Evolutionary conservation across 2,329 filamentous ascomycete genomes (phyloP).

Genomic region (Xylariaceae sp.): DNA sequence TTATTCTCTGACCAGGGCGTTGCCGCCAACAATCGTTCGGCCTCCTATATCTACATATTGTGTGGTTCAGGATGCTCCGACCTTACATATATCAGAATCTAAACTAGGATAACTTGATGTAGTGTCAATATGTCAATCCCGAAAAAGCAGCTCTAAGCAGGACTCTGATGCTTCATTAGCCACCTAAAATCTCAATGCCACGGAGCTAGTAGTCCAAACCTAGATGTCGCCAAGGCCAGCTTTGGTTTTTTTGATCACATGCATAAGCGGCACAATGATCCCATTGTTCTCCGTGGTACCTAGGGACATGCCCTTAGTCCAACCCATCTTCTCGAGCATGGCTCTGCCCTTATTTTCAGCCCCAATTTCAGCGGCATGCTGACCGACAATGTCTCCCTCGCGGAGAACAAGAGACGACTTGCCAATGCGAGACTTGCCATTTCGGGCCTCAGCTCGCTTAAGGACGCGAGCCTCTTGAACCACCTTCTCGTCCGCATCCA

Average conservation of each 20-base stretch:
- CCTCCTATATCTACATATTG: too few relatives aligned
- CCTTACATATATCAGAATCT: too few relatives aligned
- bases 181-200: background rate
- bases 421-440: conserved; percentile 40
- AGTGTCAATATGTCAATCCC: too few relatives aligned
- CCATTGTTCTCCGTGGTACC: conserved; percentile 85
- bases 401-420: conserved; percentile 61
- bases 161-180: background rate
- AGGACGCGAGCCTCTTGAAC: conserved; percentile 36
- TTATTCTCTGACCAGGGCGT: too few relatives aligned
- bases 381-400: conserved; percentile 89
- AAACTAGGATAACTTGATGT: too few relatives aligned
- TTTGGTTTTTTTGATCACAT: conserved; percentile 85
- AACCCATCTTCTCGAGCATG: conserved; percentile 97
- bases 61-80: too few relatives aligned
- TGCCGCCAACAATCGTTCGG: too few relatives aligned
- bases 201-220: too few relatives aligned
- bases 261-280: conserved; percentile 82
- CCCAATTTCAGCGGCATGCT: conserved; percentile 81
- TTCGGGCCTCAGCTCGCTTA: conserved; percentile 36
- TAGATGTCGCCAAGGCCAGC: conserved; percentile 73
- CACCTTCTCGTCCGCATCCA: conserved; percentile 47
- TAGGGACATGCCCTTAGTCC: conserved; percentile 84
- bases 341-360: conserved; percentile 81
- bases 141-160: too few relatives aligned